phyloP scores from a whole-genome alignment of 768 basidiomycete species.

The Cystofilobasidium macerans region DNA sequence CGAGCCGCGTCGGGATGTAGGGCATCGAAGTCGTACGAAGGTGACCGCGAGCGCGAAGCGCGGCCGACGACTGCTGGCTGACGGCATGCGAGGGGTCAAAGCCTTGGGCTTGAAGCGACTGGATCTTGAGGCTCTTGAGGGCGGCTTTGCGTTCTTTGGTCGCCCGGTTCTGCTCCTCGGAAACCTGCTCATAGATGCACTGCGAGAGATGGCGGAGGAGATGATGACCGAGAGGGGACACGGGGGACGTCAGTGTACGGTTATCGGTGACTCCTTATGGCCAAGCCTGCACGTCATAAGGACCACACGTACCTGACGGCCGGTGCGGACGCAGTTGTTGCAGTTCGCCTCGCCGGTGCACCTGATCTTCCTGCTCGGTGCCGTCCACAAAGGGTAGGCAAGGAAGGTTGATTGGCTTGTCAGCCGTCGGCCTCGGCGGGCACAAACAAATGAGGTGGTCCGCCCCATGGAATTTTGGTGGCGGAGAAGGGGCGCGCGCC shows the following conservation, averaged over 20 bases:
- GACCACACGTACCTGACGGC: conserved; percentile 2
- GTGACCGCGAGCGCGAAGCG: not conserved
- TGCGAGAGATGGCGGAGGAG: not conserved
- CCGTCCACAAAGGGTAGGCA: not conserved
- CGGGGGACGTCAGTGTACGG: not conserved
- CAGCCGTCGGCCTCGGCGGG: too few species aligned
- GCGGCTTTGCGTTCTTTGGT: conserved; percentile 2
- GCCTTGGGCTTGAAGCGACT: conserved; percentile 1
- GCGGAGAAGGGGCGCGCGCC: too few species aligned
- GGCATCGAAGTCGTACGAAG: not conserved
- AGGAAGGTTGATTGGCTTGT: too few species aligned
- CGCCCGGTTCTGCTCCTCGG: conserved; percentile 3
- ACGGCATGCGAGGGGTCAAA: not conserved
- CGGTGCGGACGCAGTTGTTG: conserved; percentile 2
- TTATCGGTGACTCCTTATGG: too few species aligned
- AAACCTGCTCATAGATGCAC: conserved; percentile 6
- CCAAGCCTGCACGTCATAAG: too few species aligned
- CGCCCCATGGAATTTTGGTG: too few species aligned
- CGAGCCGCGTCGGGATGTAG: not conserved
- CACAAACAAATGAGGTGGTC: too few species aligned
- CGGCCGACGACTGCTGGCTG: not conserved
- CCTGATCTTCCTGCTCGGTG: conserved; percentile 8
- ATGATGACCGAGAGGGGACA: not conserved
- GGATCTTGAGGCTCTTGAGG: conserved; percentile 6
- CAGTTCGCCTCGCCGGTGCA: not conserved